These are phyloP conservation scores for Diplodia corticola DNA, from an alignment of 2,329 filamentous ascomycete species.

Conservation along the genomic window DNA sequence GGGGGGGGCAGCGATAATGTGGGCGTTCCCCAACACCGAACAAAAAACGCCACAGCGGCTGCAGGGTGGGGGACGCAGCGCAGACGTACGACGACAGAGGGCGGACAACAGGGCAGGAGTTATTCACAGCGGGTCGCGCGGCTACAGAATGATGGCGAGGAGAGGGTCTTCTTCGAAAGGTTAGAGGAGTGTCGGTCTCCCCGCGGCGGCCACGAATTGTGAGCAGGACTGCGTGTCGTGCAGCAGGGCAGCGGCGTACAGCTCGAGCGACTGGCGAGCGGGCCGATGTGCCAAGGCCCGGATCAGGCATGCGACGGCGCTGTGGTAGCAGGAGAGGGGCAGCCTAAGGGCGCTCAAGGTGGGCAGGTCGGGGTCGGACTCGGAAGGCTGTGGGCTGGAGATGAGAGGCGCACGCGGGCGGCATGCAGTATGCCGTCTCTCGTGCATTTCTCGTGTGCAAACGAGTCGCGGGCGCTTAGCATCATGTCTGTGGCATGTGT, in stretches of 20 bases:
- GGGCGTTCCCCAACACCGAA: background rate
- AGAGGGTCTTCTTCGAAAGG: no score
- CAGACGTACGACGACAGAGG: background rate
- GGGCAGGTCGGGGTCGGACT: no score
- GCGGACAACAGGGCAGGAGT: background rate
- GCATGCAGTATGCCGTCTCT: conserved; percentile 12
- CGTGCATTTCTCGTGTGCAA: background rate
- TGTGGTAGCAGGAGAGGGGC: background rate
- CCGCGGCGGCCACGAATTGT: background rate
- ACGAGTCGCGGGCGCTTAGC: background rate
- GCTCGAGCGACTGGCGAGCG: background rate
- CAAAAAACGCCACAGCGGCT: conserved; percentile 9
- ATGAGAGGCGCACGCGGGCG: background rate
- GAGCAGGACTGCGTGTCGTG: background rate
- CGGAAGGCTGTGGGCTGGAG: no score
- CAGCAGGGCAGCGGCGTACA: background rate
- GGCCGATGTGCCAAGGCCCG: conserved; percentile 15
- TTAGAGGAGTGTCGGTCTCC: background rate
- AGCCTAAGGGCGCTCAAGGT: no score
- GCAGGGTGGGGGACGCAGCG: background rate
- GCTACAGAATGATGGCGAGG: no score
- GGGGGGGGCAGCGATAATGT: background rate
- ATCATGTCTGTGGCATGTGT: conserved; percentile 9
- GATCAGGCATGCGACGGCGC: conserved; percentile 7
- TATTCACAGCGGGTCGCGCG: background rate